Evolutionary conservation across 139 green algal genomes (phyloP).

Genomic region (Chlamydomonas sp.): DNA sequence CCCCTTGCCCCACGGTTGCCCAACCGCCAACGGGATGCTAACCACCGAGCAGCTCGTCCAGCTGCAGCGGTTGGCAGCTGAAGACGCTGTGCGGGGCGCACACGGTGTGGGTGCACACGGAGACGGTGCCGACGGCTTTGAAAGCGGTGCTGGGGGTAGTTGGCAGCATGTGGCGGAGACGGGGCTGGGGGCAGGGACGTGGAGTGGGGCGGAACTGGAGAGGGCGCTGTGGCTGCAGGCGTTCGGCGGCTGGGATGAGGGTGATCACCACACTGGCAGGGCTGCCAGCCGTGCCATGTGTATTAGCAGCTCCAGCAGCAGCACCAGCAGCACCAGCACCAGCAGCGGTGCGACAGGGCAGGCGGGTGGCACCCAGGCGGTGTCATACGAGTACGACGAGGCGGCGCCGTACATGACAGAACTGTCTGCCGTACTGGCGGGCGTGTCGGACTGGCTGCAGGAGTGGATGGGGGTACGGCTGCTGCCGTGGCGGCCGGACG

Average conservation of each 20-base stretch:
- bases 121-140: no score
- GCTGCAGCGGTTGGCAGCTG: background rate
- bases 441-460: slow-evolving; percentile 5
- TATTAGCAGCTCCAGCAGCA: background rate
- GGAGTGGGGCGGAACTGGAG: no score
- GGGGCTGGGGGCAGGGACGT: no score
- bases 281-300: no score
- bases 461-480: slow-evolving; percentile 4
- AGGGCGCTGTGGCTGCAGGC: no score
- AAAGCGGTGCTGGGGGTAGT: no score
- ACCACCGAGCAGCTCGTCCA: background rate
- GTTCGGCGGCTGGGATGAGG: no score
- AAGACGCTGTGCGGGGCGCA: background rate
- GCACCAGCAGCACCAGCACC: background rate
- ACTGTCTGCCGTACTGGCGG: background rate
- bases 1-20: background rate
- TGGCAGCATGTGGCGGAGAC: no score
- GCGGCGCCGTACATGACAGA: slow-evolving; percentile 17
- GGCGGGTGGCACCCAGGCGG: background rate
- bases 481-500: background rate
- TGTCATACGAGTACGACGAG: background rate
- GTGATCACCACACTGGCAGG: no score
- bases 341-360: background rate
- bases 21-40: background rate
- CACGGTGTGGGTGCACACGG: background rate